Evolutionary conservation across 2,329 filamentous ascomycete genomes (phyloP).

Genomic region (Neonectria ditissima): DNA sequence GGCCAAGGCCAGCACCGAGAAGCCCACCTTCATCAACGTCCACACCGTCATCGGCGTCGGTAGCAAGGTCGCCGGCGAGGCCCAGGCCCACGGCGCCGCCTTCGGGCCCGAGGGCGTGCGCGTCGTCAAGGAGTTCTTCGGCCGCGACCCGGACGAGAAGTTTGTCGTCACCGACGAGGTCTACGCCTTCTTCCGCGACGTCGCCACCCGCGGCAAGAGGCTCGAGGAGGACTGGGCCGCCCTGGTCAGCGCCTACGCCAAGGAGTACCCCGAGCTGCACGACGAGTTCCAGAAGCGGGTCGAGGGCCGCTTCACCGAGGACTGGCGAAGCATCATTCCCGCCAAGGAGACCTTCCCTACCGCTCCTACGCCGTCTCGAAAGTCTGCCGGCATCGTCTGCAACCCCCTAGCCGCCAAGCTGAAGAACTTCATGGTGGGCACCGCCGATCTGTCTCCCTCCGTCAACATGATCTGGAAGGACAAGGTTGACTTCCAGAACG

Average conservation of each 20-base stretch:
- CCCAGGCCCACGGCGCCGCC: slow-evolving; percentile 68
- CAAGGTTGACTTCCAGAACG: slow-evolving; percentile 62
- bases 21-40: slow-evolving; percentile 70
- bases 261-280: slow-evolving; percentile 61
- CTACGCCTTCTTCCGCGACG: slow-evolving; percentile 62
- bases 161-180: slow-evolving; percentile 58
- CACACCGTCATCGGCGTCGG: slow-evolving; percentile 68
- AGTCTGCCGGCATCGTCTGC: slow-evolving; percentile 60
- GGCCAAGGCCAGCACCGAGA: slow-evolving; percentile 57
- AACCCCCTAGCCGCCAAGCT: slow-evolving; percentile 64
- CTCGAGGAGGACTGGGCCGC: slow-evolving; percentile 61
- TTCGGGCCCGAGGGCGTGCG: slow-evolving; percentile 66
- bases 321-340: slow-evolving; percentile 64
- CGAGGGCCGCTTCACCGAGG: slow-evolving; percentile 58
- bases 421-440: slow-evolving; percentile 64
- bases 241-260: slow-evolving; percentile 56
- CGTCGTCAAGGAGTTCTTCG: slow-evolving; percentile 48
- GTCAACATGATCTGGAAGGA: slow-evolving; percentile 68
- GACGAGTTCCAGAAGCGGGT: slow-evolving; percentile 61
- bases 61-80: slow-evolving; percentile 61
- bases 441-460: slow-evolving; percentile 64
- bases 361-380: slow-evolving; percentile 61
- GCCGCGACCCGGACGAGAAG: slow-evolving; percentile 51
- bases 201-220: slow-evolving; percentile 56
- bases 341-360: slow-evolving; percentile 57